Evolutionary conservation across 108 stramenopile species (phyloP).

Genomic region (Asterionellopsis glacialis): DNA sequence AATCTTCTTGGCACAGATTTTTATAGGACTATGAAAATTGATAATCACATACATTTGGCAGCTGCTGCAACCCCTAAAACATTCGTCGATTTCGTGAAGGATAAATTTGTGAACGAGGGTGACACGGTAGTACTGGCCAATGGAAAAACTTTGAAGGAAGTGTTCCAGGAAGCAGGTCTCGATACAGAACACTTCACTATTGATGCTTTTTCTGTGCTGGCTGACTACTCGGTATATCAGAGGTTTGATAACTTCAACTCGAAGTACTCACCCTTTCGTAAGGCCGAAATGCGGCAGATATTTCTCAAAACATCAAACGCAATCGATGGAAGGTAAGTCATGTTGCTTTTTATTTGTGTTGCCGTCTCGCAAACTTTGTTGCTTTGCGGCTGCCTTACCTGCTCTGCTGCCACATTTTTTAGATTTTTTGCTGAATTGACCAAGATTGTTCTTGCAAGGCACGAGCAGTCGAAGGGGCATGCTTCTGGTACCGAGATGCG

Average conservation of each 20-base stretch:
- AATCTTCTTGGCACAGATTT: constrained; percentile 93
- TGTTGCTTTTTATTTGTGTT: not conserved
- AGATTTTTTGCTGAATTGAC: constrained; percentile 89
- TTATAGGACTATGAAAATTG: constrained; percentile 97
- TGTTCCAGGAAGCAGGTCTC: constrained; percentile 83
- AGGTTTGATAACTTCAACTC: constrained; percentile 99
- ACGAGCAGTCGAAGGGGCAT: constrained; percentile 88
- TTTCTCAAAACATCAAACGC: constrained; percentile 97
- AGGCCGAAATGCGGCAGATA: constrained; percentile 96
- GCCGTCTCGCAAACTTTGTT: no score
- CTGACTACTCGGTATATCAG: constrained; percentile 97
- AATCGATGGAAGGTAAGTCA: constrained; percentile 59
- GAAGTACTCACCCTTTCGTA: constrained; percentile 97
- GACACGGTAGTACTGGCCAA: constrained; percentile 76
- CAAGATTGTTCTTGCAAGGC: constrained; percentile 83
- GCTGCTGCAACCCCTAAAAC: constrained; percentile 98
- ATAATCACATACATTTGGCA: constrained; percentile 98
- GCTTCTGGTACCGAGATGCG: constrained; percentile 92
- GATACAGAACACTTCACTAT: constrained; percentile 97
- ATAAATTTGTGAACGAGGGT: constrained; percentile 89
- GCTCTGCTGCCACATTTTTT: no score
- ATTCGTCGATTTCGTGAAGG: constrained; percentile 95
- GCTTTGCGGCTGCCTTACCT: no score
- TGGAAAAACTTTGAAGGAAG: constrained; percentile 75
- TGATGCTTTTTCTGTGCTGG: constrained; percentile 98